Percentiles rank a stretch among this genome's conserved stretches.
These are phyloP conservation scores for Galeopsis tetrahit DNA, from an alignment of 257 asterid species.

Conservation along the genomic window DNA sequence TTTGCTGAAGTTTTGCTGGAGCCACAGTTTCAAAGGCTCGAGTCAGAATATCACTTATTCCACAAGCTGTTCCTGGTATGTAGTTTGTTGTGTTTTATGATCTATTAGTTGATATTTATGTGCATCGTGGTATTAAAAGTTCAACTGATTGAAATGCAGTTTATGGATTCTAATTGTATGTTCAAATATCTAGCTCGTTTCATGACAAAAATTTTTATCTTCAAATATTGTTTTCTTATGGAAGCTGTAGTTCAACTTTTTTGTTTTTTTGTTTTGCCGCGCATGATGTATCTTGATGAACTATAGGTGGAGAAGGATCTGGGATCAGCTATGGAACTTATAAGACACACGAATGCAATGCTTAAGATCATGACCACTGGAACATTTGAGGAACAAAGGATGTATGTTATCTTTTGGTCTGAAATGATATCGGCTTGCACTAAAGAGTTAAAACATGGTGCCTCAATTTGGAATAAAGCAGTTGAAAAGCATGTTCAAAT, in stretches of 20 bases:
- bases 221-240: slow-evolving; percentile 9
- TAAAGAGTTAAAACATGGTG: slow-evolving; percentile 75
- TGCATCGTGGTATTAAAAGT: neutral
- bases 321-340: slow-evolving; percentile 60
- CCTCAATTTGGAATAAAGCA: slow-evolving; percentile 69
- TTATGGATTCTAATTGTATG: slow-evolving; percentile 15
- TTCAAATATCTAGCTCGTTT: neutral
- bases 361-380: slow-evolving; percentile 65
- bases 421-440: slow-evolving; percentile 61
- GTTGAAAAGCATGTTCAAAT: slow-evolving; percentile 49
- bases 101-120: slow-evolving; percentile 26
- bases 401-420: slow-evolving; percentile 67
- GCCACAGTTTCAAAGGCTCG: slow-evolving; percentile 60
- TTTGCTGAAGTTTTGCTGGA: slow-evolving; percentile 58
- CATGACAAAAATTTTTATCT: neutral
- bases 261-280: slow-evolving; percentile 11
- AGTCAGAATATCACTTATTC: slow-evolving; percentile 71
- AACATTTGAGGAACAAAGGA: slow-evolving; percentile 56
- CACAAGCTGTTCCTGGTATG: slow-evolving; percentile 56
- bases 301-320: slow-evolving; percentile 68
- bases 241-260: slow-evolving; percentile 18
- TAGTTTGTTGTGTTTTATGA: slow-evolving; percentile 28
- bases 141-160: slow-evolving; percentile 23
- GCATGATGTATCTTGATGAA: slow-evolving; percentile 36
- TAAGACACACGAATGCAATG: slow-evolving; percentile 61